phyloP scores from a whole-genome alignment of 371 early-diverging fungal species.

The Lichtheimia hyalospora region DNA sequence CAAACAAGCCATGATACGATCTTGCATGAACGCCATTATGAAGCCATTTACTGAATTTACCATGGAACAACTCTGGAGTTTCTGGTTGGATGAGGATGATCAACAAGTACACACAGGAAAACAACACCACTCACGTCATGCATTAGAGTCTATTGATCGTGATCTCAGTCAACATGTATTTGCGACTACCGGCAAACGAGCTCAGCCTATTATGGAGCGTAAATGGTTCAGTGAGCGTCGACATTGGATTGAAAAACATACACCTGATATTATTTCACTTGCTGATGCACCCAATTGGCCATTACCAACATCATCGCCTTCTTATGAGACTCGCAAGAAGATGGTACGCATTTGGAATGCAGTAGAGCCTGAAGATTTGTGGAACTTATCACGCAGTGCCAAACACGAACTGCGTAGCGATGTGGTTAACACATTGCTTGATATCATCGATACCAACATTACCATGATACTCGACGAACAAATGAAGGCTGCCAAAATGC shows the following conservation, averaged over 20 bases:
- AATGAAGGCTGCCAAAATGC: conserved; percentile 8
- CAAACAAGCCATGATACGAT: not conserved
- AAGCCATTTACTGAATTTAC: not conserved
- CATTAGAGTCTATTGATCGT: not conserved
- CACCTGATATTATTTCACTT: conserved; percentile 7
- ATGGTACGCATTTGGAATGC: conserved; percentile 16
- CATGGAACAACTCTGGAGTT: conserved; percentile 13
- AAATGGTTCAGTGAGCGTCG: conserved; percentile 12
- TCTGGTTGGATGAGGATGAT: conserved; percentile 15
- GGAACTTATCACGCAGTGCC: conserved; percentile 8
- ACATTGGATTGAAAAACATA: conserved; percentile 13
- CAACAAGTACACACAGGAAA: not conserved
- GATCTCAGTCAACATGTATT: not conserved
- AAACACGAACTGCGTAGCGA: conserved; percentile 8
- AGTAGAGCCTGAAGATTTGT: conserved; percentile 10
- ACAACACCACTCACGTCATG: not conserved
- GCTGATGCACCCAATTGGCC: conserved; percentile 30
- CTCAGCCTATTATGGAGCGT: conserved; percentile 21
- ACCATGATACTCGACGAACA: conserved; percentile 24
- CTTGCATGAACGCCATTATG: not conserved
- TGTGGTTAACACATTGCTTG: conserved; percentile 10
- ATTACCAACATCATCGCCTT: conserved; percentile 14
- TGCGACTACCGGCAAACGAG: conserved; percentile 6
- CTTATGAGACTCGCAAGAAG: conserved; percentile 12
- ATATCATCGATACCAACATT: conserved; percentile 30